Conservation (phyloP, 2,329 filamentous ascomycete genomes). For the Falciphora oryzae region DNA sequence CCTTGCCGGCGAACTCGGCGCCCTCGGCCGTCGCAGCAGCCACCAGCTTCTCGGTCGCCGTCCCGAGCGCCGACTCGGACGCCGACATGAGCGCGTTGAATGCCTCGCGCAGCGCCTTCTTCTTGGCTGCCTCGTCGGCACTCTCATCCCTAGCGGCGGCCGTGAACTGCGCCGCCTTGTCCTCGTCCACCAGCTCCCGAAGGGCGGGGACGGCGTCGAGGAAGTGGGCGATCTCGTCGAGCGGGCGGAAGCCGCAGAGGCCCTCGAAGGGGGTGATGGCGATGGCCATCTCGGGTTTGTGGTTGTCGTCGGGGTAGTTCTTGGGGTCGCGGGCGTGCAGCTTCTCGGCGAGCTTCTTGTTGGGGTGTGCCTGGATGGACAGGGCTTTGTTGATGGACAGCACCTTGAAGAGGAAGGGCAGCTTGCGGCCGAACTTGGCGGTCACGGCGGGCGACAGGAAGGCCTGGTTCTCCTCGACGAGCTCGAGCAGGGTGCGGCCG, state of each 20-base stretch:
- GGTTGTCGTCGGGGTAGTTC: conserved; percentile 98
- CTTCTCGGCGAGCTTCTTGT: conserved; percentile 88
- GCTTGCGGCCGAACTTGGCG: conserved; percentile 69
- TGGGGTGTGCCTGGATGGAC: conserved; percentile 94
- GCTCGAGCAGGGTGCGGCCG: conserved; percentile 77
- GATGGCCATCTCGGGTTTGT: conserved; percentile 99
- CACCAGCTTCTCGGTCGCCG: conserved; percentile 64
- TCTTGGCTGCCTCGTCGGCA: conserved; percentile 53
- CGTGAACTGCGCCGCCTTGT: conserved; percentile 52
- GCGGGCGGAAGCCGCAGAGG: conserved; percentile 87
- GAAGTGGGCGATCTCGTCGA: conserved; percentile 83
- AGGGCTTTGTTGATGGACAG: conserved; percentile 93
- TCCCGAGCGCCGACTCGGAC: conserved; percentile 56
- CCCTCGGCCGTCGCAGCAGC: conserved; percentile 63
- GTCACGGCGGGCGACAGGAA: conserved; percentile 70
- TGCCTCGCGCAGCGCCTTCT: conserved; percentile 66
- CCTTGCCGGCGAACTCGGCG: conserved; percentile 67
- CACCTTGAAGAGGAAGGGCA: conserved; percentile 97
- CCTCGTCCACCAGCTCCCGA: conserved; percentile 60
- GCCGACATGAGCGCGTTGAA: conserved; percentile 82
- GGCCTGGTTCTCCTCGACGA: conserved; percentile 80
- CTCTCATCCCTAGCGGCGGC: conserved; percentile 43
- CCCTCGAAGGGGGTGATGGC: conserved; percentile 95
- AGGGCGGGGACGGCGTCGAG: conserved; percentile 53
- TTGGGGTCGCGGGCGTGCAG: conserved; percentile 80